These are phyloP conservation scores for Calonectria pseudoturangicola DNA, from an alignment of 2,329 filamentous ascomycete genomes.

Conservation along the genomic window DNA sequence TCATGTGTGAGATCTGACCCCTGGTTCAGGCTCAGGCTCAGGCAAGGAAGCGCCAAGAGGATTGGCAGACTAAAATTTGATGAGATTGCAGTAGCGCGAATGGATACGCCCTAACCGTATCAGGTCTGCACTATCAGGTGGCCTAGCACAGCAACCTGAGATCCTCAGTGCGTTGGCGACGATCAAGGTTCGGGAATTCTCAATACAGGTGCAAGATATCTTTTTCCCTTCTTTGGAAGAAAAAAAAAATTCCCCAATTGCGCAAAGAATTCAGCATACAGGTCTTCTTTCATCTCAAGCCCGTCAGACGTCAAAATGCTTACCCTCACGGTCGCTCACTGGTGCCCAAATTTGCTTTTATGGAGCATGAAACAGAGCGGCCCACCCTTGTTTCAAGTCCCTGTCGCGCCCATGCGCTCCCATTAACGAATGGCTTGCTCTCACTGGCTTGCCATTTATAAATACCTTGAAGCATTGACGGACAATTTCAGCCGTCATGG, in stretches of 20 bases:
- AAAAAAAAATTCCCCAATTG: background rate
- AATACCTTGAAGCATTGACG: background rate
- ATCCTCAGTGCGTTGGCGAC: background rate
- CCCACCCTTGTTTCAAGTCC: constrained; percentile 7
- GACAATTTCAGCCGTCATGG: constrained; percentile 4
- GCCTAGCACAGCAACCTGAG: background rate
- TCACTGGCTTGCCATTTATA: background rate
- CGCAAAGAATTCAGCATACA: background rate
- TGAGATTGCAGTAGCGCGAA: background rate
- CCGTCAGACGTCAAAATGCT: background rate
- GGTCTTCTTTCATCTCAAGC: background rate
- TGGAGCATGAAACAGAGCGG: constrained; percentile 6
- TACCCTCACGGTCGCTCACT: background rate
- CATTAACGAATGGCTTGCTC: background rate
- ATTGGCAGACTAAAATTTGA: constrained; percentile 8
- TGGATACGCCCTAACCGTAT: background rate
- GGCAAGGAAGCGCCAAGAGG: constrained; percentile 11
- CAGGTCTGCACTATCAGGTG: background rate
- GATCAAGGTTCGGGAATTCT: background rate
- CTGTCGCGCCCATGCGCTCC: background rate
- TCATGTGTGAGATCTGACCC: background rate
- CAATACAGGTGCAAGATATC: background rate
- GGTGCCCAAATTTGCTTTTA: constrained; percentile 1
- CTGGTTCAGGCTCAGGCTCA: background rate
- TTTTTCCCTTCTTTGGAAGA: background rate